Evolutionary conservation across 2,329 filamentous ascomycete species (phyloP).

Genomic region (Pseudocercospora musae): DNA sequence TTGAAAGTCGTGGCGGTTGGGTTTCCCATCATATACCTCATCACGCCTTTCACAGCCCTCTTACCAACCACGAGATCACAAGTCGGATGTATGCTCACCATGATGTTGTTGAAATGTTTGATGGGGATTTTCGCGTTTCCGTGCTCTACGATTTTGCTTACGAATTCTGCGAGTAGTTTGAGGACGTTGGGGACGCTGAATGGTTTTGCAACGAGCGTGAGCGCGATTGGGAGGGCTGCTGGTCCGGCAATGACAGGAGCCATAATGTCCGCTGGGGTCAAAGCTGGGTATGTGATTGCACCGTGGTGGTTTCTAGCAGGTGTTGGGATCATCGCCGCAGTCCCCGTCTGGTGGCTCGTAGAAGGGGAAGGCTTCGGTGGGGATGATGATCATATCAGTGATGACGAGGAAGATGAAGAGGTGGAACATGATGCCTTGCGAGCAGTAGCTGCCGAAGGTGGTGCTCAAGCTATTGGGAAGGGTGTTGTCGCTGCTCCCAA

Average conservation of each 20-base stretch:
- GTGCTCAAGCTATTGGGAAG: slow-evolving; percentile 26
- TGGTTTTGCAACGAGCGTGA: slow-evolving; percentile 80
- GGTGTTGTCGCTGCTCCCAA: slow-evolving; percentile 10
- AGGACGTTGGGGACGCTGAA: slow-evolving; percentile 83
- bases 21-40: slow-evolving; percentile 72
- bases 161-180: slow-evolving; percentile 76
- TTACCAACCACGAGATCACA: slow-evolving; percentile 51
- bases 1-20: slow-evolving; percentile 64
- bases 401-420: slow-evolving; percentile 33
- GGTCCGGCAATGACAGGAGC: slow-evolving; percentile 73
- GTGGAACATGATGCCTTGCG: slow-evolving; percentile 12
- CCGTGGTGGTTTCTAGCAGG: slow-evolving; percentile 76
- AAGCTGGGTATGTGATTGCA: slow-evolving; percentile 70
- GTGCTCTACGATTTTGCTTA: slow-evolving; percentile 83
- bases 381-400: slow-evolving; percentile 37
- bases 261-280: slow-evolving; percentile 72
- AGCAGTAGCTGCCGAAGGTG: slow-evolving; percentile 21
- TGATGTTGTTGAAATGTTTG: slow-evolving; percentile 73
- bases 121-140: slow-evolving; percentile 83
- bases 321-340: slow-evolving; percentile 61
- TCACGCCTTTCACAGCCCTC: slow-evolving; percentile 78
- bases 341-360: slow-evolving; percentile 71
- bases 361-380: slow-evolving; percentile 67
- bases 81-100: slow-evolving; percentile 57
- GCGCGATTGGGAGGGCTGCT: slow-evolving; percentile 72